Evolutionary conservation across 768 basidiomycete species (phyloP), one percentile per base, ranked within the genome.

Genomic region (Russula sp.): DNA sequence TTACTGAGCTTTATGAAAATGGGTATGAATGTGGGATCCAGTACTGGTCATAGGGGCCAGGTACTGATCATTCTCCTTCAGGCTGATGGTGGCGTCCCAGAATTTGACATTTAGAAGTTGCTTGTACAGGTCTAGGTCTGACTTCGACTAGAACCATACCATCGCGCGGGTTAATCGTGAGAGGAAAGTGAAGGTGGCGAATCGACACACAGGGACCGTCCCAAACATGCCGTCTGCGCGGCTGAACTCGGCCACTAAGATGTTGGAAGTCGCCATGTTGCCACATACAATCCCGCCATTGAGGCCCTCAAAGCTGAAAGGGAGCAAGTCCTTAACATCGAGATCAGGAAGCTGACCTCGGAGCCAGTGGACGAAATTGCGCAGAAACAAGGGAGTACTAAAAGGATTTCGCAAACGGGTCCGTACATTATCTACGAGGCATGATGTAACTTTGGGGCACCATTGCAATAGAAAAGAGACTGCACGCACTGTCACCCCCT

Each of bases 251-350:
- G 84, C 83, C 29, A 97, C 85, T 43, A 96, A 79, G 6, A 97
- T 75, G 68, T 78, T 87, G 0, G 89, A 87, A 0, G 93, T 97
- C 0, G 95, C 90, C 22, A 82, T 75, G 74, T 95, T 98, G 11
- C 96, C 96, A 20, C 87, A 80, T 20, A 89, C 82, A 50, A 98
- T 83, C 18, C 88, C 88, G 29, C 91, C 91, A 56, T 86, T 91
- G 38, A 77, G 76, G n/a, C 88, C 77, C 63, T 85, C 82, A 56
- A 98, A 78, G 29, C 92, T 90, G 60, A 97, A 71, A 2, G 96
- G 96, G 7, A 98, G 75, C n/a, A 94, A 74, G 69, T 94, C 90
- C 66, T 87, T 88, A 18, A 88, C 82, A 68, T 92, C 86, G 38
- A 92, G 75, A 61, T 77, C 82, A 2, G 90, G 91, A 58, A 89